phyloP scores from a whole-genome alignment of 1,284 basidiomycete genomes.

The Ustanciosporium gigantosporum region DNA sequence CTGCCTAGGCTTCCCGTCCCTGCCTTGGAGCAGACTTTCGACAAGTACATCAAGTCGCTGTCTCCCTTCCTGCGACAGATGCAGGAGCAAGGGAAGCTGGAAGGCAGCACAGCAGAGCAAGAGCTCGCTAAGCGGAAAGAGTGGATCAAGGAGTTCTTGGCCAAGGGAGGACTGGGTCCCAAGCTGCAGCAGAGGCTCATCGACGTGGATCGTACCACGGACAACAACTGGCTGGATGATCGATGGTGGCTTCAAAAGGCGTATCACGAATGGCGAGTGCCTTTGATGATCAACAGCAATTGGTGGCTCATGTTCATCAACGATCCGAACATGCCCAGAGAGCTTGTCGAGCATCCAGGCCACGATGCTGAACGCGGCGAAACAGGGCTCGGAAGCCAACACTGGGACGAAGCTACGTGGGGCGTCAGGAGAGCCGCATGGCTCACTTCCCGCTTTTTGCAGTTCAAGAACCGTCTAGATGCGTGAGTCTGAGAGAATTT shows the following conservation, averaged over 20 bases:
- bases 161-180: slow-evolving; percentile 69
- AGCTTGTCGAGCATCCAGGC: slow-evolving; percentile 41
- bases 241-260: slow-evolving; percentile 88
- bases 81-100: slow-evolving; percentile 66
- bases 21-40: slow-evolving; percentile 74
- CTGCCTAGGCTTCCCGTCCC: slow-evolving; percentile 82
- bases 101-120: slow-evolving; percentile 65
- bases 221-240: slow-evolving; percentile 93
- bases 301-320: slow-evolving; percentile 89
- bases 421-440: slow-evolving; percentile 85
- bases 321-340: slow-evolving; percentile 64
- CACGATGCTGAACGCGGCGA: slow-evolving; percentile 50
- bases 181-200: slow-evolving; percentile 78
- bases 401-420: slow-evolving; percentile 67
- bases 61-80: slow-evolving; percentile 73
- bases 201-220: slow-evolving; percentile 81
- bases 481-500: slow-evolving; percentile 66
- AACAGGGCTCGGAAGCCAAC: slow-evolving; percentile 29
- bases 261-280: slow-evolving; percentile 86
- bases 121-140: slow-evolving; percentile 70
- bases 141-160: slow-evolving; percentile 75
- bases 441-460: slow-evolving; percentile 75
- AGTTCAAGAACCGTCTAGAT: slow-evolving; percentile 75
- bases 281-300: slow-evolving; percentile 88
- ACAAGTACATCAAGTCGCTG: slow-evolving; percentile 78